phyloP scores from a whole-genome alignment of 78 protist species.

The Dictyostelium capitatum region DNA sequence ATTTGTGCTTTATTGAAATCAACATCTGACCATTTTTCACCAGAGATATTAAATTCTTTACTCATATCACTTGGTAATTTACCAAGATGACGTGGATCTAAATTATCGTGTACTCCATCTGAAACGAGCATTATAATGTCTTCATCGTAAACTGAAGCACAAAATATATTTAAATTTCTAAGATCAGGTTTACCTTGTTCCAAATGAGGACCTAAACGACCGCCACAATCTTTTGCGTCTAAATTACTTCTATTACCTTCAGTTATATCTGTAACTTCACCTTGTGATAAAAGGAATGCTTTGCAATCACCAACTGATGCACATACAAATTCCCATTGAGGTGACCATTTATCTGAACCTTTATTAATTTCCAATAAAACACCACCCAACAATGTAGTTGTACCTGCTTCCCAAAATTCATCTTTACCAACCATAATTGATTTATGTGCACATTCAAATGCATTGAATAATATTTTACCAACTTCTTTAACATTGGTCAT shows the following conservation, averaged over 20 bases:
- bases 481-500: conserved; percentile 78
- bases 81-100: conserved; percentile 83
- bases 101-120: conserved; percentile 87
- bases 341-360: conserved; percentile 74
- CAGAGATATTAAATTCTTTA: conserved; percentile 15
- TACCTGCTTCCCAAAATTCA: conserved; percentile 81
- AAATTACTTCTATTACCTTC: conserved; percentile 55
- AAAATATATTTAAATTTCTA: conserved; percentile 75
- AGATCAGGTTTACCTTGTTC: conserved; percentile 83
- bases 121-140: conserved; percentile 70
- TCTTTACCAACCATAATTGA: conserved; percentile 71
- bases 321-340: conserved; percentile 82
- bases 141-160: conserved; percentile 45
- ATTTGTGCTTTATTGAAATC: conserved; percentile 34
- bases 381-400: conserved; percentile 85
- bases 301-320: conserved; percentile 85
- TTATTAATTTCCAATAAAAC: conserved; percentile 63
- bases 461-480: conserved; percentile 77
- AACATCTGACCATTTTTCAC: conserved; percentile 67
- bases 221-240: conserved; percentile 85
- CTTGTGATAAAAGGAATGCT: conserved; percentile 34
- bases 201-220: conserved; percentile 80
- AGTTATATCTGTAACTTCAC: conserved; percentile 72
- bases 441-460: conserved; percentile 57
- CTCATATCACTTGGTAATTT: conserved; percentile 64